Percentiles rank a stretch among this genome's conserved stretches.
These are phyloP conservation scores for Termitomyces sp. DNA, from an alignment of 768 basidiomycete species.

Conservation along the genomic window DNA sequence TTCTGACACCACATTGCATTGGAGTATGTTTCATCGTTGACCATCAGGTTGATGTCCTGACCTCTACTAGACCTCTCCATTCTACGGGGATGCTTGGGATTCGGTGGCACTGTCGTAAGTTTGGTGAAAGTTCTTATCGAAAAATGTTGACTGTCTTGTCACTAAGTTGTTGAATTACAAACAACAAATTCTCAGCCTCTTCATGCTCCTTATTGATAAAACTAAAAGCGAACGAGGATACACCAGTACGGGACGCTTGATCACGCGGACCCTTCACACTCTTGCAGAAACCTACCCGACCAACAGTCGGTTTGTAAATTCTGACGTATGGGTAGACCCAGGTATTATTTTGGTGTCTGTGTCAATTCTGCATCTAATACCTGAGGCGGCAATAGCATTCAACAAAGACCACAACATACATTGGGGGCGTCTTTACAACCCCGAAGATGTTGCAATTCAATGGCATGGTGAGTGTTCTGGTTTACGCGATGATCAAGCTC, in stretches of 20 bases:
- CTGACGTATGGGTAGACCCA: conserved; percentile 70
- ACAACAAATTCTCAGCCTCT: conserved; percentile 52
- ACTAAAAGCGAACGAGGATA: conserved; percentile 89
- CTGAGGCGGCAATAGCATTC: conserved; percentile 39
- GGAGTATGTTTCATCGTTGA: conserved; percentile 52
- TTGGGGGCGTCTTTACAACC: conserved; percentile 80
- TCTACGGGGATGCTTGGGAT: conserved; percentile 75
- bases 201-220: conserved; percentile 65
- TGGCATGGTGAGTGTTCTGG: conserved; percentile 67
- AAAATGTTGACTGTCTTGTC: neutral
- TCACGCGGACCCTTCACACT: conserved; percentile 71
- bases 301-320: conserved; percentile 78
- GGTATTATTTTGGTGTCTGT: conserved; percentile 36
- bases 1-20: conserved; percentile 87
- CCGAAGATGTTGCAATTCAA: conserved; percentile 74
- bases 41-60: neutral
- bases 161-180: conserved; percentile 65
- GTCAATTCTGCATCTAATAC: conserved; percentile 8
- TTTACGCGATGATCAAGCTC: neutral
- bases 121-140: neutral
- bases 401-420: conserved; percentile 53
- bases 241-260: conserved; percentile 68
- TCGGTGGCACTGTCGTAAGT: conserved; percentile 59
- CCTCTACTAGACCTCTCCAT: conserved; percentile 62
- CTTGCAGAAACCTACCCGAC: conserved; percentile 70